Base-by-base conservation (phyloP, 208 protist species). In the Lotmaria passim region DNA sequence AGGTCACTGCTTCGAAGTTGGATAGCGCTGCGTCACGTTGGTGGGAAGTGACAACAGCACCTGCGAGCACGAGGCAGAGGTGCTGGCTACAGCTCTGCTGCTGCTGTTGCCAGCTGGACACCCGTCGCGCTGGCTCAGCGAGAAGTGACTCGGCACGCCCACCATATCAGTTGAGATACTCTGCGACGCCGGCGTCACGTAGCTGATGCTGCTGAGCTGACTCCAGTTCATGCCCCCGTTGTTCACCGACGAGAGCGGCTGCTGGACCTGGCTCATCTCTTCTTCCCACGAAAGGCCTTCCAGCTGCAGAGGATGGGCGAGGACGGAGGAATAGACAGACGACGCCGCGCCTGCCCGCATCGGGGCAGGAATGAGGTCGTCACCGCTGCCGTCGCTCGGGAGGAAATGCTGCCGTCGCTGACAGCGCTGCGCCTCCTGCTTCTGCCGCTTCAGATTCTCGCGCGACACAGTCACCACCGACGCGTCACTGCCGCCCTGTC, bases 121-220 rank as follows among this genome's bases (percentile, higher is more conserved):
- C 30, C 30, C 39, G 15, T 53, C 57, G 21, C 39, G 63, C 19
- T 46, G 46, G 23, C 39, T 67, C 41, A 41, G 48, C 39, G 63
- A 67, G 21, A 38, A 8, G 46, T 52, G 19, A n/a, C 36, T 21
- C 10, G 55, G 48, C 11, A 61, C 1, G 11, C 38, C 57, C 47
- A 24, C 43, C 44, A 71, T 43, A 24, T 47, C 63, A 15, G 24
- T 61, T 30, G 71, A 77, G 24, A 30, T 51, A 48, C 63, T 71
- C 31, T 70, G 71, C 38, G 71, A 70, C 17, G 71, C 33, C 5
- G 71, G 71, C 5, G 55, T 70, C 23, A 70, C 63, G 47, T 66
- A 70, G 56, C 30, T 59, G n/a, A 77, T 69, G 71, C 64, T 51
- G 71, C 71, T 77, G 38, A 77, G 24, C 48, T 77, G 38, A 39